Evolutionary conservation across 1,139 yeast species (phyloP), one percentile per base, ranked within the genome.

Genomic region (Yamadazyma pseudoaaseri): DNA sequence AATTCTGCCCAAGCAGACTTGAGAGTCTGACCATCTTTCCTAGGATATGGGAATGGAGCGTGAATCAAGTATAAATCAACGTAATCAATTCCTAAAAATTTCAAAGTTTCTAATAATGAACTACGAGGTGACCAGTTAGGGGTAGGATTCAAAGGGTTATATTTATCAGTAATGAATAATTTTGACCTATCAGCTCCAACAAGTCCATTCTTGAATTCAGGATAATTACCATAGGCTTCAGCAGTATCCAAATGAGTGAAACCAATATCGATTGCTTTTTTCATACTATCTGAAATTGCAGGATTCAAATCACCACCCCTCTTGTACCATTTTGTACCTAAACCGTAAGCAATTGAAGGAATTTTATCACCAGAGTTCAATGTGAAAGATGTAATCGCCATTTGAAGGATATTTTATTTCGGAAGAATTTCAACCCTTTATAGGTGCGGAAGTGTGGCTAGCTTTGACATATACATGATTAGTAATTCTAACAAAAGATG

Each of bases 51-150:
- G 34, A 74, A 71, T 6, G 96, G 96, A 95, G 95, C 87, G 62
- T 89, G 97, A 50, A 86, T 75, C 56, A 90, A 71, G 58, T 81
- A 83, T 50, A 89, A 69, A 54, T 90, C 97, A 39, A 90, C 79
- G 51, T 89, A 89, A 35, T 85, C 95, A 48, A 86, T 62, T 2
- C 83, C 83, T 49, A 89, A 69, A 51, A 80, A 78, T 48, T 73
- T 55, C 52, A 90, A 71, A 3, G 94, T 80, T 35, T 58, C 63
- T 31, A 81, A 75, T 38, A 87, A 65, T 0, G 75, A 53, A 13
- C 60, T 59, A 35, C 48, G 54, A 4, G 56, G 63, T 33, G 36
- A 50, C 5, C 27, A 26, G 5, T 13, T 22, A 7, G 34, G 34
- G 5, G 13, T 17, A 8, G 6, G n/a, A 14, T 7, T 16, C 8